Evolutionary conservation across 1,284 basidiomycete genomes (phyloP).

Genomic region (Blastosporella zonata): DNA sequence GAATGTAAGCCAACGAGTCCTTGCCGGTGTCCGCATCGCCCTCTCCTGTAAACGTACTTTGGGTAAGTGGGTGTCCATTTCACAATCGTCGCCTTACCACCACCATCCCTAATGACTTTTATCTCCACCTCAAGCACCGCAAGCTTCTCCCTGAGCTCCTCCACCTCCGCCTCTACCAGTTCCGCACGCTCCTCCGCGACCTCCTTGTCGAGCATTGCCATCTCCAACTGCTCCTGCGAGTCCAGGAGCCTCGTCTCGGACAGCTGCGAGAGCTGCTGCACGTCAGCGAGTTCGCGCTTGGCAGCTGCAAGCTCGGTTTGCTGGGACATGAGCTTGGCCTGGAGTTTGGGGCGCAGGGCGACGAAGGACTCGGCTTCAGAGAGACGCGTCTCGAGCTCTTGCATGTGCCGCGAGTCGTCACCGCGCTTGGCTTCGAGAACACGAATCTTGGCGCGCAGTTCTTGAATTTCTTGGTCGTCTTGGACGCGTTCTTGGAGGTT

Average conservation of each 20-base stretch:
- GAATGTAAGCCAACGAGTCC: slow-evolving; percentile 78
- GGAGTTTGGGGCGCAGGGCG: slow-evolving; percentile 83
- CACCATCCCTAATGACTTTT: slow-evolving; percentile 63
- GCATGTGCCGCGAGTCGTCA: slow-evolving; percentile 82
- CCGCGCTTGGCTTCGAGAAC: slow-evolving; percentile 84
- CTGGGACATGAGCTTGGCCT: slow-evolving; percentile 80
- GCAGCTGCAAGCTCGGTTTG: slow-evolving; percentile 75
- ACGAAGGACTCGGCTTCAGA: slow-evolving; percentile 84
- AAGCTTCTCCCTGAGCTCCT: slow-evolving; percentile 73
- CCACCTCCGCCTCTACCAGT: slow-evolving; percentile 72
- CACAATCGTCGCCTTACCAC: slow-evolving; percentile 27
- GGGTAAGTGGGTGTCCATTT: neutral
- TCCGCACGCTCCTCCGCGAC: slow-evolving; percentile 95
- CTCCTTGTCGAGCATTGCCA: slow-evolving; percentile 94
- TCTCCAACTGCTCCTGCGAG: slow-evolving; percentile 87
- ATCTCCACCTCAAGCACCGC: slow-evolving; percentile 87
- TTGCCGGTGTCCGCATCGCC: slow-evolving; percentile 40
- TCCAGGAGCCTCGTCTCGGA: slow-evolving; percentile 46
- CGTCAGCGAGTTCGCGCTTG: slow-evolving; percentile 65
- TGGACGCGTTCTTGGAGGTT: slow-evolving; percentile 20
- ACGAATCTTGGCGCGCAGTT: slow-evolving; percentile 80
- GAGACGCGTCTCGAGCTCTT: slow-evolving; percentile 82
- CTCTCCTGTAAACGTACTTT: slow-evolving; percentile 14
- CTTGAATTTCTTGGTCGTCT: slow-evolving; percentile 69
- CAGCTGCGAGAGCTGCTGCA: slow-evolving; percentile 53